Evolutionary conservation across 345 rosid species (phyloP).

Genomic region (Draba incana): DNA sequence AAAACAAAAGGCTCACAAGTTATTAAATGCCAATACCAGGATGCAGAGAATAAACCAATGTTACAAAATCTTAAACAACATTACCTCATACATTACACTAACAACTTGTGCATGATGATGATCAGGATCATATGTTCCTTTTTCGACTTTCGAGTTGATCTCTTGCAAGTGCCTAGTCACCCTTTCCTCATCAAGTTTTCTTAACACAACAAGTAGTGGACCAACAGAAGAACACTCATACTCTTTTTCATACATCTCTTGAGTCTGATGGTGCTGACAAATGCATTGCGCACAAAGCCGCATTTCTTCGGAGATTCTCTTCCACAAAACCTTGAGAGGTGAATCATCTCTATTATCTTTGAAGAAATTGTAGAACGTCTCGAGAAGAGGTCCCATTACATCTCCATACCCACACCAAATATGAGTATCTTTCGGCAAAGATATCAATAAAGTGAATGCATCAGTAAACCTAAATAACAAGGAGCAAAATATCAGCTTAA

Average conservation of each 20-base stretch:
- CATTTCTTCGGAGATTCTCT: constrained; percentile 76
- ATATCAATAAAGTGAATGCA: constrained; percentile 70
- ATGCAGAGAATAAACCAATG: too few species aligned
- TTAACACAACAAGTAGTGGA: constrained; percentile 78
- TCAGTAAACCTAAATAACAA: constrained; percentile 68
- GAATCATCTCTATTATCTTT: constrained; percentile 71
- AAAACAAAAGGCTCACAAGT: constrained; percentile 24
- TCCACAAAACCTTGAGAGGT: constrained; percentile 83
- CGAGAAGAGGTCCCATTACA: constrained; percentile 87
- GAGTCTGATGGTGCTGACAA: constrained; percentile 93
- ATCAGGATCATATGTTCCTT: constrained; percentile 63
- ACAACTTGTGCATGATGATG: constrained; percentile 76
- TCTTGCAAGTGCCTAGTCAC: constrained; percentile 69
- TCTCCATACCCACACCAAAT: constrained; percentile 86
- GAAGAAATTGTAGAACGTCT: constrained; percentile 84
- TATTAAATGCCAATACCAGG: too few species aligned
- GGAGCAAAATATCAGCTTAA: neutral
- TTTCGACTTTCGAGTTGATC: constrained; percentile 57
- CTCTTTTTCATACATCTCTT: constrained; percentile 70
- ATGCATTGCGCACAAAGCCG: constrained; percentile 75
- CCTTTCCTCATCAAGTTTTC: constrained; percentile 82
- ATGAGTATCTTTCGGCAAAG: constrained; percentile 68
- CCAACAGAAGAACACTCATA: constrained; percentile 72
- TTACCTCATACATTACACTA: constrained; percentile 93
- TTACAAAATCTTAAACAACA: neutral